Conservation (phyloP, 805 yeast genomes). For the Cyberlindnera bimundalis region DNA sequence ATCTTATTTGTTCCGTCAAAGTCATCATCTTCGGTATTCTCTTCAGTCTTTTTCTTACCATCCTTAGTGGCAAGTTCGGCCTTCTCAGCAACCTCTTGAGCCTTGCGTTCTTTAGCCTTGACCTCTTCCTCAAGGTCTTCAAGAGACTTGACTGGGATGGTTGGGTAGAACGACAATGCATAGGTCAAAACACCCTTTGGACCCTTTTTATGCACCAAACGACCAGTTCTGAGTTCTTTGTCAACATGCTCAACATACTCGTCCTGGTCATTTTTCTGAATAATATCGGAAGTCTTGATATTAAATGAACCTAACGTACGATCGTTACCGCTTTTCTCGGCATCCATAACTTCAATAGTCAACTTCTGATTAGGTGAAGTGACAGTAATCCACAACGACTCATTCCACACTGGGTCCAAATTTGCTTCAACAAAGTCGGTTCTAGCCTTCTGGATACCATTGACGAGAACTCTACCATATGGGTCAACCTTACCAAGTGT, state of each 20-base stretch:
- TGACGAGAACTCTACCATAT: slow-evolving; percentile 73
- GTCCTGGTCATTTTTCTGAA: slow-evolving; percentile 61
- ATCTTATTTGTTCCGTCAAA: slow-evolving; percentile 36
- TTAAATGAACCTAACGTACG: slow-evolving; percentile 84
- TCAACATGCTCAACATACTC: slow-evolving; percentile 56
- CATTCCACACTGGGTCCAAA: slow-evolving; percentile 81
- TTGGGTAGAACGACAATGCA: slow-evolving; percentile 78
- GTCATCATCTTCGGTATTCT: slow-evolving; percentile 37
- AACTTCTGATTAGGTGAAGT: slow-evolving; percentile 79
- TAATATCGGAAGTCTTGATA: slow-evolving; percentile 61
- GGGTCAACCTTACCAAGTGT: slow-evolving; percentile 92
- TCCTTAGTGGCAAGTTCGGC: slow-evolving; percentile 24
- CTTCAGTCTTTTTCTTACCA: slow-evolving; percentile 28
- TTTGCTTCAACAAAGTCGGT: slow-evolving; percentile 67
- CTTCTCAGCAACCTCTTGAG: slow-evolving; percentile 30
- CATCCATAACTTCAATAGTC: slow-evolving; percentile 90
- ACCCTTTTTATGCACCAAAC: slow-evolving; percentile 71
- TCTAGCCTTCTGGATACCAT: slow-evolving; percentile 73
- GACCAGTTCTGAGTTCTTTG: slow-evolving; percentile 53
- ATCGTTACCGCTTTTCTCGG: slow-evolving; percentile 73
- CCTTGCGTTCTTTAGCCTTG: slow-evolving; percentile 36
- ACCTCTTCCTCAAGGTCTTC: slow-evolving; percentile 64
- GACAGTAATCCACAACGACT: slow-evolving; percentile 75
- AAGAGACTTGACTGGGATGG: slow-evolving; percentile 72
- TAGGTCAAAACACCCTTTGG: slow-evolving; percentile 79